phyloP scores from a whole-genome alignment of 257 asterid species.

The Ehretia macrophylla region DNA sequence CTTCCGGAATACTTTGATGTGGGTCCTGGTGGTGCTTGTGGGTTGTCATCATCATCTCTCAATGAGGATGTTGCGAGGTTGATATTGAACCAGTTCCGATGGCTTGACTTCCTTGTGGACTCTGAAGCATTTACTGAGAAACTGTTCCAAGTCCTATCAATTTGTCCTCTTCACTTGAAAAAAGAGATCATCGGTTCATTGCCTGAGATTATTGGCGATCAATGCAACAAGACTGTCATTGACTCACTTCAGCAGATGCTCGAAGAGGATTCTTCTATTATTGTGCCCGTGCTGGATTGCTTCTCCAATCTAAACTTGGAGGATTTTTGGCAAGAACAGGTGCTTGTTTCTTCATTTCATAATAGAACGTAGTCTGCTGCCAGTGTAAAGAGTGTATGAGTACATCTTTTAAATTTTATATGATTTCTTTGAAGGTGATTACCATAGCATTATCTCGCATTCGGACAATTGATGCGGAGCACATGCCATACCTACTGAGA shows the following conservation, averaged over 20 bases:
- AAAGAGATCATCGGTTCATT: constrained; percentile 78
- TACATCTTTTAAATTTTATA: not conserved
- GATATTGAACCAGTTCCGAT: constrained; percentile 70
- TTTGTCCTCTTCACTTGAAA: constrained; percentile 73
- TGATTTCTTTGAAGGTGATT: constrained; percentile 46
- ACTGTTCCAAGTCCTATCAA: constrained; percentile 62
- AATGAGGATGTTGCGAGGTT: constrained; percentile 74
- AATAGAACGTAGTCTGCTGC: not conserved
- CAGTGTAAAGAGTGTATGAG: too few relatives aligned
- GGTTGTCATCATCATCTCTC: constrained; percentile 33
- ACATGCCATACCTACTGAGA: constrained; percentile 79
- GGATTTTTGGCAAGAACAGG: constrained; percentile 74
- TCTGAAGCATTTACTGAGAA: constrained; percentile 65
- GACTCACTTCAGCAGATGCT: constrained; percentile 78
- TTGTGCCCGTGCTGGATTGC: constrained; percentile 74
- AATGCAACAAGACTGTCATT: constrained; percentile 52
- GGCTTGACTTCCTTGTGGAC: constrained; percentile 85
- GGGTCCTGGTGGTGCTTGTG: constrained; percentile 27
- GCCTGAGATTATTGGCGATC: constrained; percentile 78
- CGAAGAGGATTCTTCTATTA: constrained; percentile 71
- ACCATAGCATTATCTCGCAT: constrained; percentile 71
- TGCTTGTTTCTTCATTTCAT: constrained; percentile 10
- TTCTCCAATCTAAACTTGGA: constrained; percentile 80
- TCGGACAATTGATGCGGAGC: constrained; percentile 68
- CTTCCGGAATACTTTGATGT: constrained; percentile 77